Base-by-base conservation (phyloP, 1,284 basidiomycete species). In the Chalciporus sp. region DNA sequence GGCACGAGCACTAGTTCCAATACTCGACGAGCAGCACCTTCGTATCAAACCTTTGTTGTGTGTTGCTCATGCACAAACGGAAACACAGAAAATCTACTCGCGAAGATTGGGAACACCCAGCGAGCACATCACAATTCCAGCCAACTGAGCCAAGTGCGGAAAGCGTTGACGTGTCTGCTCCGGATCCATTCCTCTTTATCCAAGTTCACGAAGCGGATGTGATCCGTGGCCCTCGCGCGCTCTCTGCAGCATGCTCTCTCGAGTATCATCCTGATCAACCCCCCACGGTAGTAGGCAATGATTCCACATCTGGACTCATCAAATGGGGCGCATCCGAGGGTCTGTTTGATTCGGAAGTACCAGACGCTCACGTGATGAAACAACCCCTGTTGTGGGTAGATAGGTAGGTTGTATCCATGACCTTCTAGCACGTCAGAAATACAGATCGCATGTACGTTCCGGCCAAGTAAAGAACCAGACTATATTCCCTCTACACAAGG, bases 181-280 rank as follows among this genome's bases (percentile, higher is more conserved):
- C 35, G 2, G 69, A 76, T 47, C 63, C 72, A 37, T 64, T 58
- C 29, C 72, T 88, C 11, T 82, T 75, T 61, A 75, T 88, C 43
- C 81, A 84, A 60, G 87, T 84, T 0, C 76, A 88, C 59, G 88
- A 90, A 70, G 85, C 85, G 5, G 84, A 87, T 54, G 62, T 90
- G 33, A 65, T 82, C 1, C 76, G 74, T 29, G 82, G 84, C 5
- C 74, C 80, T 0, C 67, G 70, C 20, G 80, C 78, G 4, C 58
- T 59, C 7, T 62, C 70, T 10, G 67, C 78, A 2, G 81, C 80
- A 0, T 65, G 68, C 16, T 75, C 81, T 19, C 73, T 86, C 20
- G 83, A 86, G 58, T 74, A 61, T 51, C 55, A 67, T 1, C 57
- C 67, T 19, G 28, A 51, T 44, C 51, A 56, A 23, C n/a, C 10